Conservation (phyloP, 768 basidiomycete genomes). For the Asterophora parasitica region DNA sequence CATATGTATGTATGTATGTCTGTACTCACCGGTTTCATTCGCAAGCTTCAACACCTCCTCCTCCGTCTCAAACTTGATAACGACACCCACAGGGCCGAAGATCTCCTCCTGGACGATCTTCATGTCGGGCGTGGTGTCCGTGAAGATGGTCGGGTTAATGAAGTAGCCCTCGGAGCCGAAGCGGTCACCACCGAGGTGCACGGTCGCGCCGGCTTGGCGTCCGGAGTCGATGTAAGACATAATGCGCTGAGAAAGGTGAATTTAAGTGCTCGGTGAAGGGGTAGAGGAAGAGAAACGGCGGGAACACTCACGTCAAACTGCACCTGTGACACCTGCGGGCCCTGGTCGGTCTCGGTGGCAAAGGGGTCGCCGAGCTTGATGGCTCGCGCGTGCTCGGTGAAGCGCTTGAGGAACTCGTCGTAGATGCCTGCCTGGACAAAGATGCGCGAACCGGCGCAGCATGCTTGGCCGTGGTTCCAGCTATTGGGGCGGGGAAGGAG, state of each 20-base stretch:
- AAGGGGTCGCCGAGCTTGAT: conserved; percentile 76
- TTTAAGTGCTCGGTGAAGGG: background rate
- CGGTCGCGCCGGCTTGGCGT: conserved; percentile 51
- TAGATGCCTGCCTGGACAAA: conserved; percentile 80
- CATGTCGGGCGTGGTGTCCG: conserved; percentile 57
- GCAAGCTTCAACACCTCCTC: conserved; percentile 59
- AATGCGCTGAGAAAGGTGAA: conserved; percentile 42
- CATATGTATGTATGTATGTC: too few species aligned
- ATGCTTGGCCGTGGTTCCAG: conserved; percentile 74
- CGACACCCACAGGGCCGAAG: conserved; percentile 69
- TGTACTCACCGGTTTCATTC: conserved; percentile 59
- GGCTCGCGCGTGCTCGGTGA: conserved; percentile 48
- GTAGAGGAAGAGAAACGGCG: too few species aligned
- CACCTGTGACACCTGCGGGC: conserved; percentile 72
- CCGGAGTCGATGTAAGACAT: conserved; percentile 62
- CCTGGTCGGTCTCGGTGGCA: conserved; percentile 52
- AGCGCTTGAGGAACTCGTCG: conserved; percentile 67
- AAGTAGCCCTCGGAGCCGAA: conserved; percentile 49
- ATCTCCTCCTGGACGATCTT: conserved; percentile 67
- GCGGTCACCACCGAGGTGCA: conserved; percentile 56
- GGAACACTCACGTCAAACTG: conserved; percentile 59
- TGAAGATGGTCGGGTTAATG: conserved; percentile 65
- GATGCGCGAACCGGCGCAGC: conserved; percentile 82
- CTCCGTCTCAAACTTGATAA: conserved; percentile 62
- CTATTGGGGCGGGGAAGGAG: conserved; percentile 25